A percentile compares a stretch with the other conserved stretches of the same genome.
phyloP scores from a whole-genome alignment of 495 filamentous ascomycete species.

The Aspergillus nidulans region DNA sequence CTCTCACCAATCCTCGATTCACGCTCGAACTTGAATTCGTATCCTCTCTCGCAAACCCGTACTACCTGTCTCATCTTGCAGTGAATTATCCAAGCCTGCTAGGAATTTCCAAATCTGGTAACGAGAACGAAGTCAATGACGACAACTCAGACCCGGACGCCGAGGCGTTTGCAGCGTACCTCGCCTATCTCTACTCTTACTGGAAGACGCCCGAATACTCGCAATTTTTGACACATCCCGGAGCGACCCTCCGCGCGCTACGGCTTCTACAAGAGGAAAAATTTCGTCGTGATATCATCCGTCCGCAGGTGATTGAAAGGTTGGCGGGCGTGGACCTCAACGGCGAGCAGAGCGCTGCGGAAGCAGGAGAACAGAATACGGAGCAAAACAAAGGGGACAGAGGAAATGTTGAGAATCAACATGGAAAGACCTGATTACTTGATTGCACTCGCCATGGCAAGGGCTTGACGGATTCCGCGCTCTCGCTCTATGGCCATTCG shows the following conservation, averaged over 20 bases:
- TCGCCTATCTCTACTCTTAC: conserved; percentile 76
- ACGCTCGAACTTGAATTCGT: conserved; percentile 64
- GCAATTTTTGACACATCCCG: conserved; percentile 76
- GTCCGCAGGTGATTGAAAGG: conserved; percentile 61
- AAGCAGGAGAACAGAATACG: conserved; percentile 27
- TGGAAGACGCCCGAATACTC: conserved; percentile 78
- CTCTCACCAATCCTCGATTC: conserved; percentile 40
- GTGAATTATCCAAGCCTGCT: conserved; percentile 51
- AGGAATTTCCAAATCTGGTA: conserved; percentile 32
- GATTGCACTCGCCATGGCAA: conserved; percentile 1
- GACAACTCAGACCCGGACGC: conserved; percentile 50
- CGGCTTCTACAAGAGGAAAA: conserved; percentile 77
- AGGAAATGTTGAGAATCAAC: conserved; percentile 8
- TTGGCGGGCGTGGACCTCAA: conserved; percentile 56
- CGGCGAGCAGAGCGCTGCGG: conserved; percentile 20
- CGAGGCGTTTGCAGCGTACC: conserved; percentile 72
- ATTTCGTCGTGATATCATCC: conserved; percentile 78
- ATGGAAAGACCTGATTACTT: conserved; percentile 29
- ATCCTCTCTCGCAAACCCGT: conserved; percentile 77
- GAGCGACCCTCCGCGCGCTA: conserved; percentile 75
- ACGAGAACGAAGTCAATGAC: conserved; percentile 30
- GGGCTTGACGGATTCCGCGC: background rate
- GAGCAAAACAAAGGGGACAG: conserved; percentile 22
- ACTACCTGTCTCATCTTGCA: conserved; percentile 79
- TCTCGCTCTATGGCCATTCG: background rate